Conservation (phyloP, 2,329 filamentous ascomycete species). For the Blastomyces silverae region DNA sequence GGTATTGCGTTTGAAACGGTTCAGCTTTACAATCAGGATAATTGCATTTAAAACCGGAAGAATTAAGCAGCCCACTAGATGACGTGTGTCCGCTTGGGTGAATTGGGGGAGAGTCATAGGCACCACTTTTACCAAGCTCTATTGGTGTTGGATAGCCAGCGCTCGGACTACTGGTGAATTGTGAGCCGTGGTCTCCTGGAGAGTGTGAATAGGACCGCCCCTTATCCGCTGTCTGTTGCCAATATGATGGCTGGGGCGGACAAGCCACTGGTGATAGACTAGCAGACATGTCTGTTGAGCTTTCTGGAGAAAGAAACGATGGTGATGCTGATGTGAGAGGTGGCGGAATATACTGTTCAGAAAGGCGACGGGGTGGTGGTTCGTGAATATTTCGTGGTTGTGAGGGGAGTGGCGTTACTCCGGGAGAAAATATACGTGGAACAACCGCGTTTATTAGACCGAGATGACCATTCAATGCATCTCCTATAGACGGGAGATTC, state of each 20-base stretch:
- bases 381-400: slow-evolving; percentile 19
- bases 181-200: slow-evolving; percentile 25
- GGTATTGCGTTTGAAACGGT: slow-evolving; percentile 59
- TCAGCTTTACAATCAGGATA: slow-evolving; percentile 51
- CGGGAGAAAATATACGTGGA: slow-evolving; percentile 25
- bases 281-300: slow-evolving; percentile 31
- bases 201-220: slow-evolving; percentile 27
- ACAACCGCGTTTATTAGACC: slow-evolving; percentile 25
- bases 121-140: slow-evolving; percentile 25
- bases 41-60: slow-evolving; percentile 47
- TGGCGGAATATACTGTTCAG: slow-evolving; percentile 27
- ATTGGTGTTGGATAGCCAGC: slow-evolving; percentile 38
- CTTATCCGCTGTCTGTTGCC: slow-evolving; percentile 28
- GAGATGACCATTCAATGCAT: slow-evolving; percentile 30
- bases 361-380: slow-evolving; percentile 24
- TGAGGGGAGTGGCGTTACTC: slow-evolving; percentile 27
- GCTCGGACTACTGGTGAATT: slow-evolving; percentile 32
- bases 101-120: slow-evolving; percentile 12
- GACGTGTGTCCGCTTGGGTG: not conserved
- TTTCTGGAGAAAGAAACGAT: slow-evolving; percentile 36
- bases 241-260: slow-evolving; percentile 21
- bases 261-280: slow-evolving; percentile 30
- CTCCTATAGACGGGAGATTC: slow-evolving; percentile 39
- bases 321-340: slow-evolving; percentile 25
- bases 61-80: slow-evolving; percentile 25